A percentile compares a stretch with the other conserved stretches of the same genome.
Conservation (phyloP, 2,329 filamentous ascomycete genomes). For the Cercospora janseana region DNA sequence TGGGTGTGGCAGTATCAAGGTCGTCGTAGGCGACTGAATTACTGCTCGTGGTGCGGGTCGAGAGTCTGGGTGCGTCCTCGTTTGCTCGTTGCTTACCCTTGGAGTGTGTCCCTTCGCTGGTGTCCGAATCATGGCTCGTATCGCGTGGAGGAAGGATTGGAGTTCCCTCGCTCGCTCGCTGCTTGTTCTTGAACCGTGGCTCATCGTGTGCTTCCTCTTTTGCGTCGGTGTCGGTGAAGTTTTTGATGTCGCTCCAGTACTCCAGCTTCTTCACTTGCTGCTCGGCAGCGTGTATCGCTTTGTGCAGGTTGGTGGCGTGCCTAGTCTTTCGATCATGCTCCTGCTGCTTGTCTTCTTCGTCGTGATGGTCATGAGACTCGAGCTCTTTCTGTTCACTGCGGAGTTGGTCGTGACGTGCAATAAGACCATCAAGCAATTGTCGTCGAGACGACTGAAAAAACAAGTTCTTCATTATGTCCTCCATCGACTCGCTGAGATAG, state of each 20-base stretch:
- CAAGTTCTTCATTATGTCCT: slow-evolving; percentile 80
- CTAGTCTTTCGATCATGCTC: slow-evolving; percentile 39
- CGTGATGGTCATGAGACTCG: slow-evolving; percentile 37
- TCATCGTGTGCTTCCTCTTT: slow-evolving; percentile 17
- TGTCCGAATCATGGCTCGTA: neutral
- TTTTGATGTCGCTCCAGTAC: slow-evolving; percentile 74
- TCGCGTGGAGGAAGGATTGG: neutral
- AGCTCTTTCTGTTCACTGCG: slow-evolving; percentile 52
- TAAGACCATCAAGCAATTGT: slow-evolving; percentile 69
- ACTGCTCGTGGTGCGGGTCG: slow-evolving; percentile 9
- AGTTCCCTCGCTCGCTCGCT: slow-evolving; percentile 19
- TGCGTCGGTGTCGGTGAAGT: slow-evolving; percentile 32
- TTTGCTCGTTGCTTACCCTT: no score
- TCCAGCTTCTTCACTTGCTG: slow-evolving; percentile 77
- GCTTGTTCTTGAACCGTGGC: slow-evolving; percentile 29
- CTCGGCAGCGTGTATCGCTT: slow-evolving; percentile 72
- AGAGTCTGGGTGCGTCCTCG: neutral
- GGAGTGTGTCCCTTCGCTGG: no score
- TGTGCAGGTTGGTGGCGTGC: slow-evolving; percentile 66
- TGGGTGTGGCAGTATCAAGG: slow-evolving; percentile 11
- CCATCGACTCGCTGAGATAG: slow-evolving; percentile 72
- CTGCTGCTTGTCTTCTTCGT: slow-evolving; percentile 48
- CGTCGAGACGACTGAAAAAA: slow-evolving; percentile 86
- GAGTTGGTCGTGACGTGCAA: slow-evolving; percentile 57
- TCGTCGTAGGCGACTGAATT: slow-evolving; percentile 11